Percentiles rank a stretch among this genome's conserved stretches.
phyloP scores from a whole-genome alignment of 2,329 filamentous ascomycete species.

The Lachnum nothofagi region DNA sequence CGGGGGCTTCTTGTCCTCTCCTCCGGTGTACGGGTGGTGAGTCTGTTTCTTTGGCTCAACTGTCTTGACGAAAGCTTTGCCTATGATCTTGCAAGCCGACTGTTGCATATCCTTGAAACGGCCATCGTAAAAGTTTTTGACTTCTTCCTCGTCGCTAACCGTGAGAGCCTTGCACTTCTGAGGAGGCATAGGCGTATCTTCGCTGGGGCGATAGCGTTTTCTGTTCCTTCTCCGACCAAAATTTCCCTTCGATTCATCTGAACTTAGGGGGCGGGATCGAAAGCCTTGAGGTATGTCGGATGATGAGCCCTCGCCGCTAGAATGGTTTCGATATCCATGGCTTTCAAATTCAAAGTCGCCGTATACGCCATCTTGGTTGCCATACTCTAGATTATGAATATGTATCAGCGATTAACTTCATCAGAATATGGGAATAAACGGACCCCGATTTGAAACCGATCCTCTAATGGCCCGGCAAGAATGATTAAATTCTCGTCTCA shows the following conservation, averaged over 20 bases:
- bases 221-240: slow-evolving; percentile 19
- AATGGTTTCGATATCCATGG: slow-evolving; percentile 13
- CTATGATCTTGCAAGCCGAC: slow-evolving; percentile 64
- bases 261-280: slow-evolving; percentile 15
- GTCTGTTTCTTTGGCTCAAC: slow-evolving; percentile 75
- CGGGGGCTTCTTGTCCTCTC: slow-evolving; percentile 55
- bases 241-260: slow-evolving; percentile 25
- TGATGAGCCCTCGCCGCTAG: slow-evolving; percentile 18
- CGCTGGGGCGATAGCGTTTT: slow-evolving; percentile 15
- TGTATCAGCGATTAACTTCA: slow-evolving; percentile 3
- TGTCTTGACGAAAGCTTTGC: slow-evolving; percentile 70
- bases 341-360: slow-evolving; percentile 18
- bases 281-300: slow-evolving; percentile 12
- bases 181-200: slow-evolving; percentile 17
- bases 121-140: slow-evolving; percentile 56
- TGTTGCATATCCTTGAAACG: slow-evolving; percentile 65
- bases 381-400: slow-evolving; percentile 3
- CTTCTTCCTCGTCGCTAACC: slow-evolving; percentile 49
- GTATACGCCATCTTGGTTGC: slow-evolving; percentile 16
- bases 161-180: slow-evolving; percentile 36
- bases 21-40: slow-evolving; percentile 66
- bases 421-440: not conserved
- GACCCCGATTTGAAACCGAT: no score
- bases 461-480: no score
- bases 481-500: slow-evolving; percentile 16